Base-by-base conservation (phyloP, 805 yeast species). In the Blastobotrys peoriensis region DNA sequence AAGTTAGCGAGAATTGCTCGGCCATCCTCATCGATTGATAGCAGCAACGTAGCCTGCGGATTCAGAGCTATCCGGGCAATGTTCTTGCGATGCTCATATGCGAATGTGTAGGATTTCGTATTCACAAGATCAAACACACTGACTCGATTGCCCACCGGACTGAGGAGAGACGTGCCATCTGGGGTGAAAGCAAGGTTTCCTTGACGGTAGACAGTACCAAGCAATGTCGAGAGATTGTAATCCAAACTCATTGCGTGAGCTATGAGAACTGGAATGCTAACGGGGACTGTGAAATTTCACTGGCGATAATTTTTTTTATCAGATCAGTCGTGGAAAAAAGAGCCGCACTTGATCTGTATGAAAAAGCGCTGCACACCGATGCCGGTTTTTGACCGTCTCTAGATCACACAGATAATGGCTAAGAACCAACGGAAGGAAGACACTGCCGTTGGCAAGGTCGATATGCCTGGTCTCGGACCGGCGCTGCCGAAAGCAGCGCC, bases 71-170 rank as follows among this genome's bases (percentile, higher is more conserved):
- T 73, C 44, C 88, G 64, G 2, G 79, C 71, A 38, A 93, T 76
- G 55, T 86, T 86, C 59, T 83, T 86, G 54, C 98, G 76, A 62
- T 93, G 98, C 64, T 93, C 96, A 63, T 88, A 93, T 56, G 80
- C 78, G 60, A 91, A 85, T 1, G 98, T 93, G 68, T 78, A 89
- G 2, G 96, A 85, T 55, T 78, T 81, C 63, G 83, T 88, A 47
- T 85, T 82, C 41, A 85, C 72, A 50, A 91, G 70, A 65, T 93
- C 96, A 65, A 89, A 93, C 45, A 85, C 86, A 15, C 88, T 74
- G 23, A 93, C 89, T 59, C 98, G 68, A 63, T 91, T 93, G 10
- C 98, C 98, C 2, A 93, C 98, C 0, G 98, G 98, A 47, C 93
- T 81, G 38, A 93, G 66, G 27, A 93, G 70, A 45, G 78, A 75